Percentiles rank a stretch among this genome's conserved stretches.
phyloP scores from a whole-genome alignment of 2,329 filamentous ascomycete species.

The Emergomyces africanus region DNA sequence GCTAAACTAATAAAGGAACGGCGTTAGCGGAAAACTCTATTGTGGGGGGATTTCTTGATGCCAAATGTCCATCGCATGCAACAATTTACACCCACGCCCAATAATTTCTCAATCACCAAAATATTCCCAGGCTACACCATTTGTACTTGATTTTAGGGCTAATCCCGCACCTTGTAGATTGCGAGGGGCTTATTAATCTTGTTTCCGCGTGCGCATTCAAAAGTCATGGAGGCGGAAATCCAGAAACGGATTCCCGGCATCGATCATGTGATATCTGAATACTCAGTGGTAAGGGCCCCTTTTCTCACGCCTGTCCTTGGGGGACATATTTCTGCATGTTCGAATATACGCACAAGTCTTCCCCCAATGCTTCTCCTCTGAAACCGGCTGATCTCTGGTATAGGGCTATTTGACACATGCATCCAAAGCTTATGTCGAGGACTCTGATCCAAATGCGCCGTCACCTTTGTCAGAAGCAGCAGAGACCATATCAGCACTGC shows the following conservation, averaged over 20 bases:
- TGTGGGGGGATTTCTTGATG: neutral
- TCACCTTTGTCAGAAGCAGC: slow-evolving; percentile 79
- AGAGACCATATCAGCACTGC: slow-evolving; percentile 68
- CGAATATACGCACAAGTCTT: slow-evolving; percentile 1
- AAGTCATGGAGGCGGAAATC: slow-evolving; percentile 73
- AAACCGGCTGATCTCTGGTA: neutral
- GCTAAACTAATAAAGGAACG: neutral
- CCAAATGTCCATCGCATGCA: neutral
- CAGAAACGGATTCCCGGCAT: slow-evolving; percentile 72
- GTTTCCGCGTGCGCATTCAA: slow-evolving; percentile 7
- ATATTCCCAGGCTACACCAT: neutral
- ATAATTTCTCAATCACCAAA: neutral
- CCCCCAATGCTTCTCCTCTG: neutral
- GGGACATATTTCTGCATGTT: neutral
- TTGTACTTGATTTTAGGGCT: neutral
- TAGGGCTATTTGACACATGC: slow-evolving; percentile 86
- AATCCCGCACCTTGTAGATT: neutral
- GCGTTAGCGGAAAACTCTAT: neutral
- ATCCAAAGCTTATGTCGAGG: slow-evolving; percentile 66
- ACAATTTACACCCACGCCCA: neutral
- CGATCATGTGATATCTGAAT: slow-evolving; percentile 79
- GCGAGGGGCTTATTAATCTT: slow-evolving; percentile 7
- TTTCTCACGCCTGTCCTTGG: neutral
- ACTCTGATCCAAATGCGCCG: slow-evolving; percentile 53
- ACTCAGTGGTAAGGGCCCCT: slow-evolving; percentile 49